Conservation (phyloP, 1,284 basidiomycete genomes). For the Pseudozyma pruni region DNA sequence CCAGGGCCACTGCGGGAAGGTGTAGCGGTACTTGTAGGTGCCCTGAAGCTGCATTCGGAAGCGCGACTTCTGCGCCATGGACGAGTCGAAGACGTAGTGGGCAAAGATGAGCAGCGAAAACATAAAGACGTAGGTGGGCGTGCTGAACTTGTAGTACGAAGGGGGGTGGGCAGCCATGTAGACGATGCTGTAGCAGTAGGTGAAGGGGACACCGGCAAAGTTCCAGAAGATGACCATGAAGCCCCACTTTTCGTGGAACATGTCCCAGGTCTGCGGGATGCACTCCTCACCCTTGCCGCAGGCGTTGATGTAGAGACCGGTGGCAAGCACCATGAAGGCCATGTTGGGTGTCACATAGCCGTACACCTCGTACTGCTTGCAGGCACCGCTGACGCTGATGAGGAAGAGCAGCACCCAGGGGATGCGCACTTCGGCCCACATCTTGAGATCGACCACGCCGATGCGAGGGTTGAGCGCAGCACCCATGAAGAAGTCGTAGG, state of each 20-base stretch:
- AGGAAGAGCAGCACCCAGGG: conserved; percentile 97
- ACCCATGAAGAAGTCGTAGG: conserved; percentile 83
- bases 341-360: conserved; percentile 96
- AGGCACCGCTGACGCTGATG: conserved; percentile 87
- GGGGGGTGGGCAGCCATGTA: conserved; percentile 98
- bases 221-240: conserved; percentile 74
- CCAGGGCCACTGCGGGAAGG: conserved; percentile 94
- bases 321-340: conserved; percentile 95
- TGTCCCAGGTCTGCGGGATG: conserved; percentile 94
- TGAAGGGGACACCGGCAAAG: conserved; percentile 83
- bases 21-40: conserved; percentile 79
- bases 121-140: conserved; percentile 75
- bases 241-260: conserved; percentile 68
- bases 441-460: conserved; percentile 93
- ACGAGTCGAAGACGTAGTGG: conserved; percentile 77
- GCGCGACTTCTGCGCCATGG: conserved; percentile 96
- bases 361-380: conserved; percentile 86
- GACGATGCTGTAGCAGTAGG: conserved; percentile 82
- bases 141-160: conserved; percentile 85
- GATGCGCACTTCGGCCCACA: conserved; percentile 98
- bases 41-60: conserved; percentile 95
- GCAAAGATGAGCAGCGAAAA: conserved; percentile 57
- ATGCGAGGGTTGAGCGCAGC: conserved; percentile 92
- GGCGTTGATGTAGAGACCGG: conserved; percentile 95
- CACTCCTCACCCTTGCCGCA: conserved; percentile 80